Base-by-base conservation (phyloP, 306 rosid species). In the Pterocarpus santalinus region DNA sequence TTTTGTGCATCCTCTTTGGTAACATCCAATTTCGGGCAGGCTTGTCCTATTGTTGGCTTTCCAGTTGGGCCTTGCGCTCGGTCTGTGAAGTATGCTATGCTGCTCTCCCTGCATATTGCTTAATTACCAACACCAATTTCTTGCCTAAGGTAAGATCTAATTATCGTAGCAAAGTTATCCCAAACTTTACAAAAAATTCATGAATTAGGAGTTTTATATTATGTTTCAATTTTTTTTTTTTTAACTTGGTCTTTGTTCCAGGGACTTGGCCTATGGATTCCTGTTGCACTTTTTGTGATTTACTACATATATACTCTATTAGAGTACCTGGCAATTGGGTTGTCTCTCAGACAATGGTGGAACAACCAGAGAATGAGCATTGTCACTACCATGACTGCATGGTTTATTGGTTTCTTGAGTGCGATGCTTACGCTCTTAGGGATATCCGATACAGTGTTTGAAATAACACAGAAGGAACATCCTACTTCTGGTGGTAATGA, bases 261-360 rank as follows among this genome's bases (percentile, higher is more conserved):
- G 64, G 97, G 89, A 67, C 78, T 86, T 65, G 81, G 82, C 2
- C 57, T 84, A 14, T 85, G 87, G 85, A 74, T 87, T 65, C 68
- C 69, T 9, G 34, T 87, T 63, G 51, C 89, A 15, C 82, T 87
- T 34, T 84, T 87, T 49, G 75, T 77, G 72, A 2, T 80, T 14
- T 83, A 76, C 80, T 77, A 58, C 34, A 1, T 86, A 0, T 72
- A 87, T 69, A 80, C 81, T 5, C 35, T 90, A 38, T 36, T 55
- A 1, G 92, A 90, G 82, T 84, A 81, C 77, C 11, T 77, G 4
- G n/a, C 44, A 49, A 39, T 68, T 0, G 87, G 91, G 30, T 86
- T 82, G 38, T 92, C 97, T 2, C 5, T 89, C 8, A 65, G 75
- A 75, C 78, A 84, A 8, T 94, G 98, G 94, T 90, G 98, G 98